Base-by-base conservation (phyloP, 2,329 filamentous ascomycete species). In the Periconia macrospinosa region DNA sequence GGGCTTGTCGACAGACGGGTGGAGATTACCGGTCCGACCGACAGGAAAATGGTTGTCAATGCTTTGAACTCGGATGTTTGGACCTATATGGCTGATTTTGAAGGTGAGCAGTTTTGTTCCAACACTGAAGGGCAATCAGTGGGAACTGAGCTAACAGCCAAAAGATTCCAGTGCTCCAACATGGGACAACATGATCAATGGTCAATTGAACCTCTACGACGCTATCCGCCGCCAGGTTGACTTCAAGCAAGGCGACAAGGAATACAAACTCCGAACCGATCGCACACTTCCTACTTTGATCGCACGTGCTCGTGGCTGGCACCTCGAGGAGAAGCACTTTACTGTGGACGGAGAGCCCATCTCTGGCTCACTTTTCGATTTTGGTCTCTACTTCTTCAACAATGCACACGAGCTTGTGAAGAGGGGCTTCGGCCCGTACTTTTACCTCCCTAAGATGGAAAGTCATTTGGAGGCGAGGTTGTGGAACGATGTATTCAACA, bases 11-110 rank as follows among this genome's bases (percentile, higher is more conserved):
- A 99, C 79, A 88, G 94, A 61, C 86, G 94, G 57, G 90, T 97
- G 30, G 94, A 99, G 81, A 99, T 97, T 70, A 99, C 94, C 6
- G 94, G 94, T 9, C 94, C 94, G 1, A 97, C 92, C 7, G 94
- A 97, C 78, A 85, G 94, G 64, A 99, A 97, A 84, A 99, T 99
- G 94, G 92, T 97, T 45, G 91, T 97, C 59, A 99, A 99, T 75
- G 94, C 94, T 10, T 73, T 97, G 73, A 99, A 97, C 77, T 88
- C 93, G 44, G 85, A 97, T 69, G 94, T 97, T 20, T 97, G 90
- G 89, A 97, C 93, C 52, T 99, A 97, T 71, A 99, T 99, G 94
- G 94, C 94, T 45, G 94, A 99, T 77, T 96, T 99, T 64, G 94
- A 99, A 79, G 93, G 92, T 94, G 76, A 68, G 83, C 35, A 40